Conservation (phyloP, 2,329 filamentous ascomycete genomes). For the Boeremia exigua region DNA sequence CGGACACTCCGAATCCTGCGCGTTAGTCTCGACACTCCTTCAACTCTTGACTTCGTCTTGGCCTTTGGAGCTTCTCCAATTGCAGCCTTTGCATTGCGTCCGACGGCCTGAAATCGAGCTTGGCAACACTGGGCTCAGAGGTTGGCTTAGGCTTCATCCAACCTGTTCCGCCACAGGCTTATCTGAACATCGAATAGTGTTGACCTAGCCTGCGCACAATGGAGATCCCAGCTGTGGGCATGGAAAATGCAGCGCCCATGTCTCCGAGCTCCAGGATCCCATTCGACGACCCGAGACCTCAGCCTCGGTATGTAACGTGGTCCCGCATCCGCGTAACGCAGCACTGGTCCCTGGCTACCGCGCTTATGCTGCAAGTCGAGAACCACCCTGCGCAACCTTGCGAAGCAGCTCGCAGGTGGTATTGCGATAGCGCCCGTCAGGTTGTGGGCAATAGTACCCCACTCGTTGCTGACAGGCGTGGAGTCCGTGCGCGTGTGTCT, state of each 20-base stretch:
- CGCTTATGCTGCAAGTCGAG: no score
- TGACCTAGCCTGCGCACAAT: neutral
- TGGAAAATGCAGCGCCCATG: neutral
- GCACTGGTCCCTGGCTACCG: neutral
- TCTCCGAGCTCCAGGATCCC: neutral
- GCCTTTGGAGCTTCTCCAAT: conserved; percentile 36
- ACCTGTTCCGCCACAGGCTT: conserved; percentile 35
- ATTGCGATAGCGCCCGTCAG: neutral
- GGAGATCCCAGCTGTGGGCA: neutral
- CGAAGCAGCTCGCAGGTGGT: no score
- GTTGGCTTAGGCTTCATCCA: conserved; percentile 31
- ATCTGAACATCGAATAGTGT: conserved; percentile 24
- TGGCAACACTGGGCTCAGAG: conserved; percentile 39
- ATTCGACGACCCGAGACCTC: conserved; percentile 9
- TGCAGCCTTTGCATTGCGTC: conserved; percentile 13
- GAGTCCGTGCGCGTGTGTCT: neutral
- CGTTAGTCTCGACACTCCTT: conserved; percentile 19
- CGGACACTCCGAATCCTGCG: conserved; percentile 31
- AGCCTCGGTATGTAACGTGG: conserved; percentile 16
- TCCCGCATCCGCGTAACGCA: neutral
- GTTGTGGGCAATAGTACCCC: conserved; percentile 1
- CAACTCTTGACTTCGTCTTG: conserved; percentile 38
- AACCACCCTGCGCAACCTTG: no score
- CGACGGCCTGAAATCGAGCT: conserved; percentile 24
- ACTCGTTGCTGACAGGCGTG: neutral